Evolutionary conservation across 2,329 filamentous ascomycete genomes (phyloP), one percentile per base, ranked within the genome.

Genomic region (Neopestalotiopsis clavispora): DNA sequence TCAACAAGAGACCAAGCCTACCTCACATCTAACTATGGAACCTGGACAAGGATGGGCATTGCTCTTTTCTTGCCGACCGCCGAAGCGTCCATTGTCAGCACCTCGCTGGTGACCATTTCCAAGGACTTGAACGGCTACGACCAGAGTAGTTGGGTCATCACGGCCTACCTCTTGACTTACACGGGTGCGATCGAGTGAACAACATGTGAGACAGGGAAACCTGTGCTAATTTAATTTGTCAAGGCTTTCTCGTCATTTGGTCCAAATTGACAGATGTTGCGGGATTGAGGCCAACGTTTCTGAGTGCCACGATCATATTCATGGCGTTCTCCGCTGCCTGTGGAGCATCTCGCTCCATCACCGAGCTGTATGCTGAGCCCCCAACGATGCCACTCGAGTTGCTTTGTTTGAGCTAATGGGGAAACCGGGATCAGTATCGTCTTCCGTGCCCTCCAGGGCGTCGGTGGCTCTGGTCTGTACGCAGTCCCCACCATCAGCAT

Each of bases 391-490:
- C 17, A 38, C 56, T 6, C 49, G 60, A 65, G 66, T 65, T 12
- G 3, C 6, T 12, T 28, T 9, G 20, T 32, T 32, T 42, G 52
- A 2, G 5, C 4, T 10, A 14, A 5, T 56, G 10, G 14, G 10
- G 73, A 77, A 63, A 75, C 79, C 68, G 77, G 76, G 32, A 76
- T 74, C 5, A 77, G 73, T 4, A 79, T 77, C 62, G 70, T 78
- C 13, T 77, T 77, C n/a, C 77, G 78, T 9, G 77, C 80, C 2
- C 74, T 83, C 28, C 83, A 85, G 72, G 84, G 84, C 9, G 77
- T 85, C 1, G 84, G 84, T 9, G 83, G 79, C 10, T 84, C 83
- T 1, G 84, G 82, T 0, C 81, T 85, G 17, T 84, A 84, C 70
- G 80, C 82, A 4, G 76, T 86, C 45, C 79, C 80, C 14, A 78